Evolutionary conservation across 306 rosid species (phyloP).

Genomic region (Medicago truncatula): MtrunA17r5.0-ANR NC_053045.1:29876501-29877000

Average conservation of each 20-base stretch:
- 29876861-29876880: slow-evolving; percentile 75
- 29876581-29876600: slow-evolving; percentile 84
- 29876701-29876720: slow-evolving; percentile 66
- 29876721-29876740: slow-evolving; percentile 80
- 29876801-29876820: slow-evolving; percentile 64
- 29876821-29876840: slow-evolving; percentile 70
- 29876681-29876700: slow-evolving; percentile 38
- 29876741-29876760: slow-evolving; percentile 90
- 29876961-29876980: slow-evolving; percentile 82
- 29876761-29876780: slow-evolving; percentile 80
- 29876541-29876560: slow-evolving; percentile 85
- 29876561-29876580: slow-evolving; percentile 73
- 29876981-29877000: slow-evolving; percentile 96
- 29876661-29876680: slow-evolving; percentile 38
- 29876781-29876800: slow-evolving; percentile 73
- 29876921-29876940: slow-evolving; percentile 96
- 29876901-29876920: slow-evolving; percentile 79
- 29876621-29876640: slow-evolving; percentile 68
- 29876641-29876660: slow-evolving; percentile 62
- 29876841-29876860: slow-evolving; percentile 77
- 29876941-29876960: slow-evolving; percentile 82
- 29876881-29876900: slow-evolving; percentile 57
- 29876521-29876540: slow-evolving; percentile 82
- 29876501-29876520: slow-evolving; percentile 88
- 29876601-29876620: slow-evolving; percentile 64